Evolutionary conservation across 164 flowering plant species (phyloP).

Genomic region (Saururus chinensis): DNA sequence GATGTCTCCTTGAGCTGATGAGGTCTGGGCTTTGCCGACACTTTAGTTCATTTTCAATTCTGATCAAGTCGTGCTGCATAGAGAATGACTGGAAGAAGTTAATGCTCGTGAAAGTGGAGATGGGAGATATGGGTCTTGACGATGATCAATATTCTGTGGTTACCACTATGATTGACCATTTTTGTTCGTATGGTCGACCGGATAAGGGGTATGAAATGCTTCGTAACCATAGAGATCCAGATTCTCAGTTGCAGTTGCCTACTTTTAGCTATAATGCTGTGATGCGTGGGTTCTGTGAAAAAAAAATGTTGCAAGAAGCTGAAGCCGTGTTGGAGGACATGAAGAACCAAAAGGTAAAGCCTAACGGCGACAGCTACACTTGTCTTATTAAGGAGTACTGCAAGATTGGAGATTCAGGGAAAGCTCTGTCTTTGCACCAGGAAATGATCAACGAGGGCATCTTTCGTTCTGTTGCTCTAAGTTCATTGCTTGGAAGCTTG

Average conservation of each 20-base stretch:
- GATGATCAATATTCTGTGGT: conserved; percentile 33
- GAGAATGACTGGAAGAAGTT: conserved; percentile 45
- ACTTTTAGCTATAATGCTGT: conserved; percentile 38
- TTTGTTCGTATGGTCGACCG: conserved; percentile 32
- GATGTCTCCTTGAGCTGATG: conserved; percentile 39
- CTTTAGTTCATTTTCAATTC: conserved; percentile 44
- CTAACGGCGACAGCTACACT: conserved; percentile 40
- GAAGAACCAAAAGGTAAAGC: conserved; percentile 31
- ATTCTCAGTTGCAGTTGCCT: conserved; percentile 20
- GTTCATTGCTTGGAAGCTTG: conserved; percentile 48
- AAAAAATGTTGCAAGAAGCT: conserved; percentile 47
- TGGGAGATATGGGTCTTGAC: conserved; percentile 27
- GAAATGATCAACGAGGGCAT: conserved; percentile 47
- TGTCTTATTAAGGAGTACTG: conserved; percentile 45
- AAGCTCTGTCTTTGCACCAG: conserved; percentile 32
- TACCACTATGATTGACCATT: conserved; percentile 41
- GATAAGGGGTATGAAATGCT: conserved; percentile 36
- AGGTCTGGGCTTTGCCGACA: conserved; percentile 41
- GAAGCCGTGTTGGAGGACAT: conserved; percentile 46
- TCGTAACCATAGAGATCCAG: conserved; percentile 17
- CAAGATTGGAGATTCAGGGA: conserved; percentile 20
- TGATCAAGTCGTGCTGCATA: conserved; percentile 46
- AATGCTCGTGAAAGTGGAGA: conserved; percentile 40
- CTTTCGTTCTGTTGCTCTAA: conserved; percentile 42
- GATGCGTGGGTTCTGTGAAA: conserved; percentile 52